These are phyloP conservation scores for Lasiodiplodia hormozganensis DNA, from an alignment of 2,329 filamentous ascomycete species.

Conservation along the genomic window DNA sequence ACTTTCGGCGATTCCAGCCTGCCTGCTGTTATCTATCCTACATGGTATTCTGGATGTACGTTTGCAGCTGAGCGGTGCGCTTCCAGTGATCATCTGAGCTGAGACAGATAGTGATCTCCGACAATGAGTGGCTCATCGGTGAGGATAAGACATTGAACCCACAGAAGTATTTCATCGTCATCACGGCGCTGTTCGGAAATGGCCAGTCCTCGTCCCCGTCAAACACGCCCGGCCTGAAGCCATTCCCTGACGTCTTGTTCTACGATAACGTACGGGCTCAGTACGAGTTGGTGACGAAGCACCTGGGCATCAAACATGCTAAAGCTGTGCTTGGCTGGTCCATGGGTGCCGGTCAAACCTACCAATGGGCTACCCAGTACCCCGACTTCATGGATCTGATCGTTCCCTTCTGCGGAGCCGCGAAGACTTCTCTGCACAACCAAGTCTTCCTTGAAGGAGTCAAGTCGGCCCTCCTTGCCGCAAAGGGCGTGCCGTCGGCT, in stretches of 20 bases:
- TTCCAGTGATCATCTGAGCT: constrained; percentile 19
- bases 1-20: constrained; percentile 69
- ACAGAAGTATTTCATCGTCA: constrained; percentile 70
- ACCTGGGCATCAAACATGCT: constrained; percentile 66
- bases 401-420: constrained; percentile 71
- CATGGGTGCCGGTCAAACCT: constrained; percentile 73
- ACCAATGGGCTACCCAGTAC: constrained; percentile 68
- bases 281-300: constrained; percentile 68
- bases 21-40: constrained; percentile 77
- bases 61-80: constrained; percentile 29
- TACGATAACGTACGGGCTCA: constrained; percentile 75
- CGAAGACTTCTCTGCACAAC: constrained; percentile 70
- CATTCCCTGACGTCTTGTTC: constrained; percentile 69
- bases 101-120: constrained; percentile 59
- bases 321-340: constrained; percentile 72
- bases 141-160: constrained; percentile 70
- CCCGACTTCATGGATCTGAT: constrained; percentile 70
- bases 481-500: constrained; percentile 60
- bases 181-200: constrained; percentile 73
- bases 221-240: constrained; percentile 60
- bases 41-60: constrained; percentile 73
- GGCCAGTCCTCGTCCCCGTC: constrained; percentile 72
- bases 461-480: constrained; percentile 65
- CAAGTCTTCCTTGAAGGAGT: constrained; percentile 72
- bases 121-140: constrained; percentile 79